Conservation (phyloP, 2,329 filamentous ascomycete species). For the Rhytidhysteron rufulum region DNA sequence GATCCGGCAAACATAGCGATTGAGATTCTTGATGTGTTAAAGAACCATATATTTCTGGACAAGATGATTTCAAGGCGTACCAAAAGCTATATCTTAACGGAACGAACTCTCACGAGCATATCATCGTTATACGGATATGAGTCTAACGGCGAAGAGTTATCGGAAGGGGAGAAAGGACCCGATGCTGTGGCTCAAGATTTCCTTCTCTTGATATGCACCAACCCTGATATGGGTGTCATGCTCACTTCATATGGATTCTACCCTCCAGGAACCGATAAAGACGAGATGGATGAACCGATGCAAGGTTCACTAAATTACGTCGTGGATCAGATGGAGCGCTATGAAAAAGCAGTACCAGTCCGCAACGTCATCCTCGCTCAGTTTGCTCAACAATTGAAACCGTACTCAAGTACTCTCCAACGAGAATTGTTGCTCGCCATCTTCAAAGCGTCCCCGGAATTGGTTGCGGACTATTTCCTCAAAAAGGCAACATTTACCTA, state of each 20-base stretch:
- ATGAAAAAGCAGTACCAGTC: constrained; percentile 68
- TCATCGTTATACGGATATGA: constrained; percentile 32
- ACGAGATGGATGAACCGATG: constrained; percentile 39
- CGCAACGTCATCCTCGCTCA: constrained; percentile 76
- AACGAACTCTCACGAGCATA: constrained; percentile 68
- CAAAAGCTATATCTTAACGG: constrained; percentile 74
- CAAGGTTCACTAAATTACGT: constrained; percentile 44
- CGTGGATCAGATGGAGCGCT: constrained; percentile 65
- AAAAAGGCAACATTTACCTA: constrained; percentile 74
- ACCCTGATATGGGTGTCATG: constrained; percentile 67
- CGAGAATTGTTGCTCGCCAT: constrained; percentile 76
- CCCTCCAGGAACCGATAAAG: constrained; percentile 63
- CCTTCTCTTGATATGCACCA: constrained; percentile 71
- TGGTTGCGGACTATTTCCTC: constrained; percentile 83
- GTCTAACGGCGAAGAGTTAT: constrained; percentile 46
- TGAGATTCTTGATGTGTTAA: constrained; percentile 70
- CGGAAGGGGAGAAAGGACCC: constrained; percentile 51
- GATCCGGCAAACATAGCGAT: constrained; percentile 72
- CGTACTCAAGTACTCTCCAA: constrained; percentile 77
- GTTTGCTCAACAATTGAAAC: constrained; percentile 73
- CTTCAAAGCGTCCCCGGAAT: constrained; percentile 76
- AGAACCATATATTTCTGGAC: constrained; percentile 70
- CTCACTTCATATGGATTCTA: constrained; percentile 81
- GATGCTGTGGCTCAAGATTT: constrained; percentile 71
- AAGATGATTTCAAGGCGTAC: constrained; percentile 65